These are phyloP conservation scores for Calonectria pauciramosa DNA, from an alignment of 2,329 filamentous ascomycete genomes.

Conservation along the genomic window DNA sequence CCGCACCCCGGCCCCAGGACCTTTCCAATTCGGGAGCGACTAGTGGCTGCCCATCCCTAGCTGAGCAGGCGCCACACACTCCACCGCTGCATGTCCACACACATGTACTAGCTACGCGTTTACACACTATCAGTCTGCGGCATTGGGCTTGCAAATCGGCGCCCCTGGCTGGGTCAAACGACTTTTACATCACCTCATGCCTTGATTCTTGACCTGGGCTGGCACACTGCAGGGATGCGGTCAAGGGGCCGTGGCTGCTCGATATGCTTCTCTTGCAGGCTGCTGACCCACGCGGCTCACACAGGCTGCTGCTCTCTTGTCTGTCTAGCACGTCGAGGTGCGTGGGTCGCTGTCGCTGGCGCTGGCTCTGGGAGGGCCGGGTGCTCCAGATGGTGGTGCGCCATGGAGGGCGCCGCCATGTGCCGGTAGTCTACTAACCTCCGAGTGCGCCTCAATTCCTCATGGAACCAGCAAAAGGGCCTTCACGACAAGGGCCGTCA, in stretches of 20 bases:
- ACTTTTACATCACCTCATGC: conserved; percentile 24
- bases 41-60: conserved; percentile 45
- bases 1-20: conserved; percentile 33
- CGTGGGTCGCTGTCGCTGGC: conserved; percentile 26
- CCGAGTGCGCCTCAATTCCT: conserved; percentile 20
- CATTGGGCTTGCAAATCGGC: conserved; percentile 15
- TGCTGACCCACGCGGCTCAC: conserved; percentile 35
- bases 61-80: conserved; percentile 40
- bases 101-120: conserved; percentile 32
- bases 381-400: conserved; percentile 4
- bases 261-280: conserved; percentile 28
- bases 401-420: conserved; percentile 16
- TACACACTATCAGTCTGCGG: conserved; percentile 27
- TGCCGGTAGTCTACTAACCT: conserved; percentile 20
- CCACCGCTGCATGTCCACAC: conserved; percentile 26
- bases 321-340: neutral
- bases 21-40: conserved; percentile 41
- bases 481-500: conserved; percentile 15
- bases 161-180: conserved; percentile 20
- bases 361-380: neutral
- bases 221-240: conserved; percentile 13
- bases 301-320: conserved; percentile 17
- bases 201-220: conserved; percentile 22
- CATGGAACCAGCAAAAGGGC: conserved; percentile 9
- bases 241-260: conserved; percentile 14